Base-by-base conservation (phyloP, 75 land plant genomes). In the Selaginella tamariscina region DNA sequence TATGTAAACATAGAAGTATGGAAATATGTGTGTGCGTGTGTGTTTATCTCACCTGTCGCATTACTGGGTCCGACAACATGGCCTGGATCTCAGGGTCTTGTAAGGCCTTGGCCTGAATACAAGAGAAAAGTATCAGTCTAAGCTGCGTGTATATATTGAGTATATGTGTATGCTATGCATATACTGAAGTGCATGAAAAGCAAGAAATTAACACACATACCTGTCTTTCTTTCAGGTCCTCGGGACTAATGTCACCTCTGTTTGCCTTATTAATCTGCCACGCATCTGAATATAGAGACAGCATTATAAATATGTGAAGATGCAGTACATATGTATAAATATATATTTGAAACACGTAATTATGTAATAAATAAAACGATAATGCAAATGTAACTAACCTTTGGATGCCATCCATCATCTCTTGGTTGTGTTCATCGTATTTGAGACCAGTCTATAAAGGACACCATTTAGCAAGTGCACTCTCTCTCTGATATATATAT, bases 31-130 rank as follows among this genome's bases (percentile, higher is more conserved):
- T n/a, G n/a, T n/a, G n/a, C n/a, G n/a, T n/a, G n/a, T n/a, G n/a
- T n/a, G n/a, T n/a, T n/a, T n/a, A n/a, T n/a, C n/a, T n/a, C n/a
- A 89, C 98, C 98, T 94, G 98, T 71, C 98, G 83, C 98, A 94
- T 94, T 5, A 94, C 78, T n/a, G 98, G 98, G 68, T 94, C 98
- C 27, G 94, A 75, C 1, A 94, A 80, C 20, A 94, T 94, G 65
- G 76, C 83, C 68, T 94, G 98, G 32, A 94, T 85, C 65, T 94
- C 98, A 0, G 98, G 98, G 67, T 94, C 98, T 74, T 94, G 98
- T 95, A 94, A 89, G 39, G 76, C 88, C 78, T 85, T 94, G 2
- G 86, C 98, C 95, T 92, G 77, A 24, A 73, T 60, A 44, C 30
- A 68, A 2, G 1, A 32, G 11, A 67, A 70, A 21, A 1, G 1